Evolutionary conservation across 2,329 filamentous ascomycete species (phyloP), one percentile per base, ranked within the genome.

Genomic region (Sordariomycetes sp.): DNA sequence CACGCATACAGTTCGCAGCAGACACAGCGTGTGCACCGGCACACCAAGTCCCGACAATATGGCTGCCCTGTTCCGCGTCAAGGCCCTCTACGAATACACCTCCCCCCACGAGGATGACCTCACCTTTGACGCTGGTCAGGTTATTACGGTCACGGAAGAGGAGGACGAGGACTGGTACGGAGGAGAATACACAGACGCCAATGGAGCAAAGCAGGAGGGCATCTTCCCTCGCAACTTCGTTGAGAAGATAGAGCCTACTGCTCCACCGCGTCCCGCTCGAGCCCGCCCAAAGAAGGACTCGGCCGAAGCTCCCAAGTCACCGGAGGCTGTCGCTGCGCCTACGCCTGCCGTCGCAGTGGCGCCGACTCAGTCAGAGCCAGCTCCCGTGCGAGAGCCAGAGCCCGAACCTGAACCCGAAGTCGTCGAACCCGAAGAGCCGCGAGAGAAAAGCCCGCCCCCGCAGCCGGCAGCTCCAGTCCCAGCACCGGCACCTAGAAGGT

Each of bases 161-260:
- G 92, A 96, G 55, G 92, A 94, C 54, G 79, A 72, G 43, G 93
- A 96, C 56, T 96, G 88, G 92, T 94, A 92, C 55, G 76, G 75
- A 42, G 90, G 92, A 46, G 82, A 92, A 59, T 95, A 94, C 57
- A 65, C 79, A 43, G 85, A 93, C 59, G 75, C 78, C 39, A 61
- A 69, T 34, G 92, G 92, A 37, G 62, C 59, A 42, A 86, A 81
- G 59, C 75, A 79, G 54, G 79, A 88, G 52, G 90, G 90, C 46
- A 83, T 95, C 48, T 96, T 95, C 58, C 90, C 87, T 33, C 82
- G 83, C 55, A 98, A 96, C 63, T 98, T 98, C 55, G 92, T 98
- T 51, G 92, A 98, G 61, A 86, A 82, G 62, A 93, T 86, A 60
- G 90, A 96, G 57, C 92, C 92, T 24, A 82, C 79, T 37, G 82